Evolutionary conservation across 345 rosid species (phyloP).

Genomic region (Euphorbia lathyris): DNA sequence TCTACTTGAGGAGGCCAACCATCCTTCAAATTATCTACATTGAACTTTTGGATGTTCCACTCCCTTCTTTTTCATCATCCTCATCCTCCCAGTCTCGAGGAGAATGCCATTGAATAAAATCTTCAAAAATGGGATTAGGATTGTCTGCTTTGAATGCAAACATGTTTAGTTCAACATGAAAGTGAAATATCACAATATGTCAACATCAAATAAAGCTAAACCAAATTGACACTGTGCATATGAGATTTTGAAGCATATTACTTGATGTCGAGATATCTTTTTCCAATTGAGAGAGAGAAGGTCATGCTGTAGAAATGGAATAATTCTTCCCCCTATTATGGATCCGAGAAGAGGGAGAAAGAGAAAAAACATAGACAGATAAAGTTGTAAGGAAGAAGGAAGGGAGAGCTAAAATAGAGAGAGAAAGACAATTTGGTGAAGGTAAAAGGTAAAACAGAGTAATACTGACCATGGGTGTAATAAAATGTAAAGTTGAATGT

Average conservation of each 20-base stretch:
- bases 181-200: background rate
- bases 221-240: conserved; percentile 5
- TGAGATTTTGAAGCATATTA: conserved; percentile 27
- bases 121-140: conserved; percentile 87
- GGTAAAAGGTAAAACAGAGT: too few relatives aligned
- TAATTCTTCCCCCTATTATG: too few relatives aligned
- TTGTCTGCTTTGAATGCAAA: conserved; percentile 99
- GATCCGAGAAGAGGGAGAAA: too few relatives aligned
- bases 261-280: conserved; percentile 75
- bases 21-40: conserved; percentile 34
- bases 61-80: conserved; percentile 34
- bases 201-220: conserved; percentile 1
- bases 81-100: conserved; percentile 99
- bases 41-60: conserved; percentile 39
- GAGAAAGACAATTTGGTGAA: too few relatives aligned
- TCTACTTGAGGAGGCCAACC: conserved; percentile 81
- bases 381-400: too few relatives aligned
- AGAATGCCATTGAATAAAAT: conserved; percentile 97
- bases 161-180: conserved; percentile 54
- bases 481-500: too few relatives aligned
- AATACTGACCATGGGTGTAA: too few relatives aligned
- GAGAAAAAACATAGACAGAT: too few relatives aligned
- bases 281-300: conserved; percentile 97
- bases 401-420: too few relatives aligned
- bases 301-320: too few relatives aligned